These are phyloP conservation scores for Saccharum spontaneum DNA, from an alignment of 176 grass and related monocot genomes.

Conservation along the genomic window DNA sequence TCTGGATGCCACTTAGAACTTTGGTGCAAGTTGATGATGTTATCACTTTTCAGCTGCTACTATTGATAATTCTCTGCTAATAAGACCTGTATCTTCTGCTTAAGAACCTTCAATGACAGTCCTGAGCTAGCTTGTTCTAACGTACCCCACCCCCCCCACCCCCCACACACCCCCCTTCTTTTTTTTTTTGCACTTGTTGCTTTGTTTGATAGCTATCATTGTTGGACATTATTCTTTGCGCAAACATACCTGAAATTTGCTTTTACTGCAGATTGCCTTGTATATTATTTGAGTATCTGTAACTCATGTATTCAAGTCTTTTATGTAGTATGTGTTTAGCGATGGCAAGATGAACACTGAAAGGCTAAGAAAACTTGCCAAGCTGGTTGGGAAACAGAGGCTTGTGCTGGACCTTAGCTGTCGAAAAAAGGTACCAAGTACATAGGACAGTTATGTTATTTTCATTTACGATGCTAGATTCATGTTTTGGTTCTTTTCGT, in stretches of 20 bases:
- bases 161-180: too few species aligned
- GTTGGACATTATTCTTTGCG: conserved; percentile 1
- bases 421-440: conserved; percentile 70
- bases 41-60: not conserved
- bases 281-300: conserved; percentile 24
- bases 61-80: not conserved
- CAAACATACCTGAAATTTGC: not conserved
- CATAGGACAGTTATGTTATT: not conserved
- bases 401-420: conserved; percentile 97
- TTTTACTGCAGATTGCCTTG: not conserved
- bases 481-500: not conserved
- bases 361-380: conserved; percentile 62
- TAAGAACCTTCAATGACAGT: not conserved
- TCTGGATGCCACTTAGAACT: not conserved
- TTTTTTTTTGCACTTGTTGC: not conserved
- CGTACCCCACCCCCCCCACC: too few species aligned
- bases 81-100: not conserved
- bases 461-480: not conserved
- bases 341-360: conserved; percentile 83
- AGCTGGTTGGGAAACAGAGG: conserved; percentile 72
- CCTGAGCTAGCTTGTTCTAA: not conserved
- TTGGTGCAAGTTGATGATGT: not conserved
- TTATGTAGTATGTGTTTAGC: conserved; percentile 77
- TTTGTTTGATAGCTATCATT: not conserved
- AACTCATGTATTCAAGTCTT: conserved; percentile 19